These are phyloP conservation scores for Wallacemonas sp. DNA, from an alignment of 208 protist genomes.

Conservation along the genomic window DNA sequence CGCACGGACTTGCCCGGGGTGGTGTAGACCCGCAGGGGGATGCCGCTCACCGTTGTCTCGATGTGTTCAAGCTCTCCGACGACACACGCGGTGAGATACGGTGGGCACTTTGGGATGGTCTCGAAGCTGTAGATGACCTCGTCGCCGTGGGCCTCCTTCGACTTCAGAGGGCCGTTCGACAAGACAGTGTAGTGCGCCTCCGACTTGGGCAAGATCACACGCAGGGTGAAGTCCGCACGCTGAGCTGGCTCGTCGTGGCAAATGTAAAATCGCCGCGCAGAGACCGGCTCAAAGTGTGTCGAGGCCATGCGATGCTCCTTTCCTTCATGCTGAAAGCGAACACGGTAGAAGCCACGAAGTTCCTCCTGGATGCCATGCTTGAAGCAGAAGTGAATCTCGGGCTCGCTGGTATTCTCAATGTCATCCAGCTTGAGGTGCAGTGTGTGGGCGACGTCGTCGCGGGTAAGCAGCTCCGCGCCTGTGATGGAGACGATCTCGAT, in stretches of 20 bases:
- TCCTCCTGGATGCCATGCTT: conserved; percentile 85
- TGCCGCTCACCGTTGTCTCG: conserved; percentile 46
- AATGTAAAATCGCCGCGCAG: conserved; percentile 95
- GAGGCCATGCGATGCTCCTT: conserved; percentile 88
- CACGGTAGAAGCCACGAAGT: conserved; percentile 92
- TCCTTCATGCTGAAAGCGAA: conserved; percentile 62
- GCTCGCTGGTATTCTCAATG: conserved; percentile 45
- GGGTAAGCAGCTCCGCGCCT: conserved; percentile 51
- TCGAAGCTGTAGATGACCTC: conserved; percentile 77
- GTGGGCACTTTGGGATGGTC: conserved; percentile 88
- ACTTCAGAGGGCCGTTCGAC: conserved; percentile 63
- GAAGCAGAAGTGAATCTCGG: conserved; percentile 69
- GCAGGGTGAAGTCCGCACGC: conserved; percentile 95
- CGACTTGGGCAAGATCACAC: conserved; percentile 67
- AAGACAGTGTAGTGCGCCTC: conserved; percentile 77
- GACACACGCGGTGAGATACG: conserved; percentile 96
- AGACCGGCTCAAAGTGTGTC: conserved; percentile 96
- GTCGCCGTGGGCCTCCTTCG: conserved; percentile 34
- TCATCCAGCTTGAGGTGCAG: conserved; percentile 63
- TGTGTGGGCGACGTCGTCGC: conserved; percentile 50
- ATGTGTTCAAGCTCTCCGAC: conserved; percentile 94
- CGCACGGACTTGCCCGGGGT: conserved; percentile 66
- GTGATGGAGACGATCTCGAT: conserved; percentile 50
- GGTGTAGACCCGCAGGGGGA: conserved; percentile 77
- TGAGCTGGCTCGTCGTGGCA: conserved; percentile 97